Conservation (phyloP, 169 alveolate genomes). For the Besnoitia besnoiti region DNA sequence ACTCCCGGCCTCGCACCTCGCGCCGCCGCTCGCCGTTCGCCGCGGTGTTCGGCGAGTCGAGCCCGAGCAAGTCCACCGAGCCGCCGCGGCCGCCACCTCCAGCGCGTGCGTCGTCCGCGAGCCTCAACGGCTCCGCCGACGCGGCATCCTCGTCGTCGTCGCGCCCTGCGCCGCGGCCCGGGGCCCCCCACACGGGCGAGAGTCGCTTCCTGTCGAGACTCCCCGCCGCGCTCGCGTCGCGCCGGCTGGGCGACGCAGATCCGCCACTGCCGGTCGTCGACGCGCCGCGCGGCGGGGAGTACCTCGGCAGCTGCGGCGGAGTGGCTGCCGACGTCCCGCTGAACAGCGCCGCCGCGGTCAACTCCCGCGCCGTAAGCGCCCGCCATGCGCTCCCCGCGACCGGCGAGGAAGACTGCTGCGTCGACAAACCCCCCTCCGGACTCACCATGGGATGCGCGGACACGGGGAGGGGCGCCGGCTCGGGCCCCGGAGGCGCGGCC, state of each 20-base stretch:
- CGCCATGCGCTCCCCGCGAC: background rate
- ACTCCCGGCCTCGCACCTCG: background rate
- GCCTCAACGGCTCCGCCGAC: no score
- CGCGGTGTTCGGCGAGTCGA: background rate
- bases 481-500: background rate
- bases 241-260: no score
- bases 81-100: background rate
- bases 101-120: background rate
- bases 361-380: background rate
- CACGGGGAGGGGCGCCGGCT: background rate
- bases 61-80: background rate
- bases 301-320: background rate
- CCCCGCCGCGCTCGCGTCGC: background rate
- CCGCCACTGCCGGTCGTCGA: no score
- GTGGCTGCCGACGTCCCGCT: background rate
- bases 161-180: background rate
- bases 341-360: slow-evolving; percentile 12
- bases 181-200: background rate
- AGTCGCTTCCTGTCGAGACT: background rate
- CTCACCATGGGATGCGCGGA: background rate
- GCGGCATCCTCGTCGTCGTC: background rate
- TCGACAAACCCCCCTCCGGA: no score
- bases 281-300: background rate
- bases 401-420: background rate
- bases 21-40: background rate